phyloP scores from a whole-genome alignment of 2,329 filamentous ascomycete species.

The Venturia aucupariae region DNA sequence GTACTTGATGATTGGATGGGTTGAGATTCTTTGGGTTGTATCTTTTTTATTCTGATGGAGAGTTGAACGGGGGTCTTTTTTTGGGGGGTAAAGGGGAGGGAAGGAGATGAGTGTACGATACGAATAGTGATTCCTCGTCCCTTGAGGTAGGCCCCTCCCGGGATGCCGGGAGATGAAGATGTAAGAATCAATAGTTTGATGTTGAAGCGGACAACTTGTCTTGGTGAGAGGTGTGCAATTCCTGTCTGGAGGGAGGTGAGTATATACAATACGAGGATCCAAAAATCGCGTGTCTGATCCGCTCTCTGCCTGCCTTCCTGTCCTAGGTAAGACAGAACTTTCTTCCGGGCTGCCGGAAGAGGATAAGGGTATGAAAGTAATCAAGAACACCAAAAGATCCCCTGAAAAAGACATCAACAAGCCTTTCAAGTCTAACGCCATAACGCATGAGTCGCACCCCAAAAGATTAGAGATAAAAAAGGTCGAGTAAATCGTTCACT shows the following conservation, averaged over 20 bases:
- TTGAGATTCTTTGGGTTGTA: not conserved
- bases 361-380: not conserved
- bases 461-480: too few species aligned
- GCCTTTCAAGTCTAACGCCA: not conserved
- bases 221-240: not conserved
- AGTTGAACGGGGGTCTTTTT: too few species aligned
- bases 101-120: not conserved
- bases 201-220: too few species aligned
- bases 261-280: not conserved
- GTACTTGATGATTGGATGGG: not conserved
- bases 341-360: conserved; percentile 1
- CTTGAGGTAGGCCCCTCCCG: too few species aligned
- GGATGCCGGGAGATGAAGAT: too few species aligned
- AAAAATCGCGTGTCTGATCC: not conserved
- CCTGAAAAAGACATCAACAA: not conserved
- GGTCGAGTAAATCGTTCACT: too few species aligned
- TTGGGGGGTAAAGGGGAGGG: not conserved
- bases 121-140: too few species aligned
- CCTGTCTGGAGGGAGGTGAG: not conserved
- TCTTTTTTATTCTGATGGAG: too few species aligned
- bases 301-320: not conserved
- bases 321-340: not conserved
- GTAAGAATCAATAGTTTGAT: too few species aligned
- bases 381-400: not conserved
- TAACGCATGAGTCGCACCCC: too few species aligned